Evolutionary conservation across 129 eudicot genomes (phyloP).

Genomic region (Ambrosia trifida): DNA sequence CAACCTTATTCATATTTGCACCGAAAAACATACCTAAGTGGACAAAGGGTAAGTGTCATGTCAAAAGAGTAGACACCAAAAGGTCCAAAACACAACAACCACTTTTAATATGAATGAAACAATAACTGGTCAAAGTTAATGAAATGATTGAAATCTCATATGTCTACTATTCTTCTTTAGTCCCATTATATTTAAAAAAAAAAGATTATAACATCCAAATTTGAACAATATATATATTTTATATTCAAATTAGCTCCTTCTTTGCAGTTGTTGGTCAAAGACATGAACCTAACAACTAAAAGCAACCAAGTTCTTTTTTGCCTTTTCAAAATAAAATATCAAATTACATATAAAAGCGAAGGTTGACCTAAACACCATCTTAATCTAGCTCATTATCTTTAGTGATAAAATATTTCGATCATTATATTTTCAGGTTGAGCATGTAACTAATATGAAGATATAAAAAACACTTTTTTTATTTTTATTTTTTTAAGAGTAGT

Average conservation of each 20-base stretch:
- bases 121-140: background rate
- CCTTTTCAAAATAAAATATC: background rate
- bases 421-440: background rate
- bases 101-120: background rate
- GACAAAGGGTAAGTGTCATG: background rate
- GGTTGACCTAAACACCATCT: background rate
- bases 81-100: background rate
- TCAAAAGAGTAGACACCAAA: background rate
- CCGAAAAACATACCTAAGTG: too few species aligned
- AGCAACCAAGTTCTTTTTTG: background rate
- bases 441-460: background rate
- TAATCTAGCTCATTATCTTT: background rate
- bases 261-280: background rate
- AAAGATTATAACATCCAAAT: background rate
- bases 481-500: too few species aligned
- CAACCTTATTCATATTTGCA: too few species aligned
- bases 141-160: slow-evolving; percentile 6
- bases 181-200: background rate
- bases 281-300: background rate
- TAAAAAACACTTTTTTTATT: too few species aligned
- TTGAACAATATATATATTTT: background rate
- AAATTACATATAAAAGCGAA: background rate
- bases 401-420: background rate
- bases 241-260: background rate
- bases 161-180: background rate